Percentiles rank a stretch among this genome's conserved stretches.
Conservation (phyloP, 78 protist genomes). For the Cavenderia fasciculata region DNA sequence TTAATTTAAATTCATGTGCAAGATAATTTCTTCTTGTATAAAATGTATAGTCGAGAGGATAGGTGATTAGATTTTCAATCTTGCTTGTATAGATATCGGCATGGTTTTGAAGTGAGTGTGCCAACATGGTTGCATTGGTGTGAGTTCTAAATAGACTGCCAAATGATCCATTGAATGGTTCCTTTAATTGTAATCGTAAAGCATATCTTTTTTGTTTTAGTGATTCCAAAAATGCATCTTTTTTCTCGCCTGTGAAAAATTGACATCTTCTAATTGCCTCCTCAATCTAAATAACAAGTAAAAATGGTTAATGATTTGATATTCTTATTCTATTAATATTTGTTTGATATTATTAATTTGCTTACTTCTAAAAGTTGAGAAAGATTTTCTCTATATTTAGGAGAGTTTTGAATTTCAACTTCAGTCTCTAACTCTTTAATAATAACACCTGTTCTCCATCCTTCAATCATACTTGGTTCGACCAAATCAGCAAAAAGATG, state of each 20-base stretch:
- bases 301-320: background rate
- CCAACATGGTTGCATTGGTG: slow-evolving; percentile 56
- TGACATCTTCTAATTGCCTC: slow-evolving; percentile 41
- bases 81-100: slow-evolving; percentile 73
- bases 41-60: slow-evolving; percentile 34
- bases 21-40: slow-evolving; percentile 35
- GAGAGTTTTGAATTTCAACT: slow-evolving; percentile 70
- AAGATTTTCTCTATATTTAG: slow-evolving; percentile 58
- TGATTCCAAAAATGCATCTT: slow-evolving; percentile 23
- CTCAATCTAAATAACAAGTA: slow-evolving; percentile 6
- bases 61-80: slow-evolving; percentile 57
- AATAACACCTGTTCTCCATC: slow-evolving; percentile 59
- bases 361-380: slow-evolving; percentile 8
- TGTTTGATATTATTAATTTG: too few relatives aligned
- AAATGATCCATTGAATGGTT: slow-evolving; percentile 54
- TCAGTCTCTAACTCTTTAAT: slow-evolving; percentile 57
- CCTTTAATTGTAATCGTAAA: slow-evolving; percentile 28
- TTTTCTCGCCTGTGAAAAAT: slow-evolving; percentile 28
- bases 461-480: slow-evolving; percentile 56
- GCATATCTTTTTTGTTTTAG: slow-evolving; percentile 46
- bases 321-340: too few relatives aligned
- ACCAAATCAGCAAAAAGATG: slow-evolving; percentile 51
- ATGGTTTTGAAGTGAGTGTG: slow-evolving; percentile 51
- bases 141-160: slow-evolving; percentile 73
- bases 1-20: slow-evolving; percentile 62